Conservation (phyloP, 495 filamentous ascomycete genomes). For the Xylaria castorea region DNA sequence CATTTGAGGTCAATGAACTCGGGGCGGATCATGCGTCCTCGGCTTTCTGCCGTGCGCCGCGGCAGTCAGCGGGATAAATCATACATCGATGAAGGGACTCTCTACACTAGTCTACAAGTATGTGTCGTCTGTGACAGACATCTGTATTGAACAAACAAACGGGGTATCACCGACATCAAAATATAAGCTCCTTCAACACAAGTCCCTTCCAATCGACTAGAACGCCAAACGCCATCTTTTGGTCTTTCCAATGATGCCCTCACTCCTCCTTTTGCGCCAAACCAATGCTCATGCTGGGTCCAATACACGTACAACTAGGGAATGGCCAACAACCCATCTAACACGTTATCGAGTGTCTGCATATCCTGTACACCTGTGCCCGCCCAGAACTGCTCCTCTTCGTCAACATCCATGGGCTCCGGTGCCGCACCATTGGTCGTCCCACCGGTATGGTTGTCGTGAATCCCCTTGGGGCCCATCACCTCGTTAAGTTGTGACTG, state of each 20-base stretch:
- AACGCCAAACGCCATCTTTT: conserved; percentile 26
- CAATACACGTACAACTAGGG: conserved; percentile 27
- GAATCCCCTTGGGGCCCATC: conserved; percentile 44
- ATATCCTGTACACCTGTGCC: conserved; percentile 68
- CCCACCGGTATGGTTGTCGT: conserved; percentile 32
- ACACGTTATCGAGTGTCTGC: conserved; percentile 66
- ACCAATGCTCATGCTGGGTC: conserved; percentile 17
- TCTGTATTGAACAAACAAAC: conserved; percentile 11
- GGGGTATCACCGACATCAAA: conserved; percentile 24
- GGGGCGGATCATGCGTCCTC: not conserved
- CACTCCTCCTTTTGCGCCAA: conserved; percentile 27
- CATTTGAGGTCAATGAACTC: not conserved
- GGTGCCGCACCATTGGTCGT: conserved; percentile 47
- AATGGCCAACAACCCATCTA: conserved; percentile 65
- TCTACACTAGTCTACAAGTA: conserved; percentile 3
- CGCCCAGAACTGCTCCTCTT: conserved; percentile 72
- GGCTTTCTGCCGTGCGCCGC: not conserved
- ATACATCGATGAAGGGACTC: not conserved
- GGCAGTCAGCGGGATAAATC: not conserved
- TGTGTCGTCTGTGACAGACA: conserved; percentile 5
- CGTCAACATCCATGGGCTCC: conserved; percentile 71
- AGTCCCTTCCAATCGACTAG: not conserved
- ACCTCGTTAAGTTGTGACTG: conserved; percentile 38
- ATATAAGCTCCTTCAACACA: conserved; percentile 17
- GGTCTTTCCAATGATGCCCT: conserved; percentile 22